Percentiles rank a stretch among this genome's conserved stretches.
These are phyloP conservation scores for Linderina pennispora DNA, from an alignment of 192 early-diverging fungal species.

Conservation along the genomic window DNA sequence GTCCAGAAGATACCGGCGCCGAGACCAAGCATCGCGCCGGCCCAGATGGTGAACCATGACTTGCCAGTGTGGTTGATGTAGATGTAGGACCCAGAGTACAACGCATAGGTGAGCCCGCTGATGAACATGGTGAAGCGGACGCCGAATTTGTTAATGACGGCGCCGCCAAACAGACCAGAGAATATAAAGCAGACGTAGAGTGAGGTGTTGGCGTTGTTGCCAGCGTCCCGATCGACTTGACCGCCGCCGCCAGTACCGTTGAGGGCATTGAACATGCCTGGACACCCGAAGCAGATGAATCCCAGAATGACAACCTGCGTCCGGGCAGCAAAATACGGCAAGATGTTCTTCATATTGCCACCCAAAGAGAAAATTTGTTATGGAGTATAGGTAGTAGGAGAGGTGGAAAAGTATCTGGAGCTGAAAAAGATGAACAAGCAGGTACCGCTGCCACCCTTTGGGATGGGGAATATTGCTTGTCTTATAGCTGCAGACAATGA, in stretches of 20 bases:
- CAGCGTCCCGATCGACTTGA: not conserved
- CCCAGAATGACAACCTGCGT: not conserved
- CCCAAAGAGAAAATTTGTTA: too few relatives aligned
- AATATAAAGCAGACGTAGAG: not conserved
- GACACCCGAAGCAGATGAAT: not conserved
- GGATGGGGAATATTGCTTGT: too few relatives aligned
- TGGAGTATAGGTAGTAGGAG: too few relatives aligned
- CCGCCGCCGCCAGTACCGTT: not conserved
- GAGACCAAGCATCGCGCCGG: constrained; percentile 13
- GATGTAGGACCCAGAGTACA: constrained; percentile 64
- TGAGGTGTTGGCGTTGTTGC: not conserved
- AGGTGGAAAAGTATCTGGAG: too few relatives aligned
- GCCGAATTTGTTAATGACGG: constrained; percentile 21
- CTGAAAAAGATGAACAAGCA: too few relatives aligned
- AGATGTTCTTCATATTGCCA: not conserved
- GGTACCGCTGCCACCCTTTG: too few relatives aligned
- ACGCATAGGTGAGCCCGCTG: constrained; percentile 54
- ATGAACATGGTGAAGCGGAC: constrained; percentile 54
- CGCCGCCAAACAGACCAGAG: not conserved
- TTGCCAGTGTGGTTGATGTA: constrained; percentile 3
- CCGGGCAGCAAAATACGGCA: constrained; percentile 1
- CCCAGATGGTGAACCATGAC: constrained; percentile 34
- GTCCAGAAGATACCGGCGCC: constrained; percentile 12
- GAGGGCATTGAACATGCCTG: not conserved
- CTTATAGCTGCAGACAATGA: too few relatives aligned